Conservation (phyloP, 768 basidiomycete genomes). For the Agaricus blazei region DNA sequence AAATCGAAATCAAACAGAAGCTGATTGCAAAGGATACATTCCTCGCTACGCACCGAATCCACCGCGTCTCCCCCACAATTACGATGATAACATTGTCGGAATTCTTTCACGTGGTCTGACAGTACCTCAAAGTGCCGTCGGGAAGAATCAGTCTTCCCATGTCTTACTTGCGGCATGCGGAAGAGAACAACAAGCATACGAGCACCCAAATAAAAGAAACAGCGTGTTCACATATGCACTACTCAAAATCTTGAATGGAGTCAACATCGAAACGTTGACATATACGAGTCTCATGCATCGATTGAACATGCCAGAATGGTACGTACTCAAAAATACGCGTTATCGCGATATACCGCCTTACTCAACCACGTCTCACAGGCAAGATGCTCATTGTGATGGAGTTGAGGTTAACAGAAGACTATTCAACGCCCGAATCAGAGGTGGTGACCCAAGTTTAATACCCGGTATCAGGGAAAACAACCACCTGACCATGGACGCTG, state of each 20-base stretch:
- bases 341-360: neutral
- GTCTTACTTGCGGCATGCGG: slow-evolving; percentile 40
- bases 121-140: slow-evolving; percentile 16
- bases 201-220: slow-evolving; percentile 17
- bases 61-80: slow-evolving; percentile 18
- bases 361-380: slow-evolving; percentile 15
- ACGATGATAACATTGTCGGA: slow-evolving; percentile 21
- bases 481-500: slow-evolving; percentile 21
- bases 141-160: slow-evolving; percentile 28
- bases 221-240: slow-evolving; percentile 29
- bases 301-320: slow-evolving; percentile 24
- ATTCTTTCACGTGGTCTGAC: slow-evolving; percentile 11
- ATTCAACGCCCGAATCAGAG: slow-evolving; percentile 23
- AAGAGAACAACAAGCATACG: slow-evolving; percentile 26
- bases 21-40: slow-evolving; percentile 7
- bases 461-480: slow-evolving; percentile 12
- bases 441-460: slow-evolving; percentile 25
- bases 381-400: slow-evolving; percentile 32
- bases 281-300: slow-evolving; percentile 29
- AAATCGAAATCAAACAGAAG: slow-evolving; percentile 15
- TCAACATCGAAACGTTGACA: slow-evolving; percentile 20
- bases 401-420: slow-evolving; percentile 24
- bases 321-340: neutral
- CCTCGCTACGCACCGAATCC: slow-evolving; percentile 21
- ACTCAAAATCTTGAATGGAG: slow-evolving; percentile 18